A percentile compares a stretch with the other conserved stretches of the same genome.
Evolutionary conservation across 768 basidiomycete genomes (phyloP).

Genomic region (Kwoniella dendrophila): DNA sequence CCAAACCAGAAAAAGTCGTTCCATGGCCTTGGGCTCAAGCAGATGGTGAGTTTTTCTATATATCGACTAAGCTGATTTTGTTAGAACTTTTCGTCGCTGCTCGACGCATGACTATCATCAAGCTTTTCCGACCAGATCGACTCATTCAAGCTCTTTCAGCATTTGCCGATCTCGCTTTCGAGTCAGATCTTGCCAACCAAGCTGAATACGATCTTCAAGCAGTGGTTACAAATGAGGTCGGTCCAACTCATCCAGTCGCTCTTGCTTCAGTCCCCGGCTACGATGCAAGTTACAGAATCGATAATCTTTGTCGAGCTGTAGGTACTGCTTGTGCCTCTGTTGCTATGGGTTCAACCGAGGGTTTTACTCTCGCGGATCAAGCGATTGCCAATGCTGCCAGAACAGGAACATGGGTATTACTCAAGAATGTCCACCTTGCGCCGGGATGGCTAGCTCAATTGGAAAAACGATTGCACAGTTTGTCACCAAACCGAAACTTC

Average conservation of each 20-base stretch:
- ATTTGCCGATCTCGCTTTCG: slow-evolving; percentile 77
- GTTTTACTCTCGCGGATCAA: slow-evolving; percentile 93
- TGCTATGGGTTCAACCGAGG: slow-evolving; percentile 98
- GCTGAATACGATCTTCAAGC: slow-evolving; percentile 73
- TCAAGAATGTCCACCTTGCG: slow-evolving; percentile 96
- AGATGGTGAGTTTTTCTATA: slow-evolving; percentile 63
- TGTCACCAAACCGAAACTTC: slow-evolving; percentile 87
- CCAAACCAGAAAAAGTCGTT: slow-evolving; percentile 67
- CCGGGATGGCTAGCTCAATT: slow-evolving; percentile 93
- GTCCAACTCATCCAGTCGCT: slow-evolving; percentile 78
- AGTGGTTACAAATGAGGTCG: slow-evolving; percentile 79
- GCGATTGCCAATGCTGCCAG: slow-evolving; percentile 90
- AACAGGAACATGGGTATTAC: slow-evolving; percentile 91
- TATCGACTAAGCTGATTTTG: slow-evolving; percentile 13
- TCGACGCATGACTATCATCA: slow-evolving; percentile 68
- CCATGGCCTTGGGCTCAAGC: slow-evolving; percentile 74
- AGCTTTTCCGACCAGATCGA: slow-evolving; percentile 93
- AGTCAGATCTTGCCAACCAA: slow-evolving; percentile 72
- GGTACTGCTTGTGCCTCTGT: slow-evolving; percentile 80
- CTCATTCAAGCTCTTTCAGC: slow-evolving; percentile 77
- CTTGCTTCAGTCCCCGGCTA: slow-evolving; percentile 93
- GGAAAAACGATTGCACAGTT: slow-evolving; percentile 92
- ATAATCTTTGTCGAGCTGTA: slow-evolving; percentile 59
- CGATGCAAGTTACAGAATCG: slow-evolving; percentile 87
- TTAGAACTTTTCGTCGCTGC: slow-evolving; percentile 71